Evolutionary conservation across 495 filamentous ascomycete species (phyloP).

Genomic region (Cercophora sp.): DNA sequence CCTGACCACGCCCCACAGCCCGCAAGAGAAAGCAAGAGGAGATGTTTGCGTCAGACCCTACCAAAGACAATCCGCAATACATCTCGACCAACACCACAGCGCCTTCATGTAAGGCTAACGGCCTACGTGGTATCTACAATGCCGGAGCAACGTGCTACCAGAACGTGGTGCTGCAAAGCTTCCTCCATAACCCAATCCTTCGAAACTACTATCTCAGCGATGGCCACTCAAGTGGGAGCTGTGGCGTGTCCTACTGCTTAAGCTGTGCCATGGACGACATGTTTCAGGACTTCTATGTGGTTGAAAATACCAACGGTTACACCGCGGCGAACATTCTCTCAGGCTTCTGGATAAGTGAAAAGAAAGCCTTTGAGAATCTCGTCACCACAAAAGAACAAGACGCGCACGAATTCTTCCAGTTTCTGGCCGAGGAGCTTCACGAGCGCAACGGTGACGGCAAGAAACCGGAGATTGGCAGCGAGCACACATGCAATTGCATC

Average conservation of each 20-base stretch:
- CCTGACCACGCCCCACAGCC: slow-evolving; percentile 16
- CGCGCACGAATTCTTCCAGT: slow-evolving; percentile 92
- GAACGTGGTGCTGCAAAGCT: slow-evolving; percentile 81
- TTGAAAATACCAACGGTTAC: slow-evolving; percentile 77
- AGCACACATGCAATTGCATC: slow-evolving; percentile 72
- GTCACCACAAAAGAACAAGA: slow-evolving; percentile 92
- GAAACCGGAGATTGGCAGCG: slow-evolving; percentile 51
- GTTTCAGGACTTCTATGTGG: slow-evolving; percentile 82
- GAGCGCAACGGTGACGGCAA: slow-evolving; percentile 58
- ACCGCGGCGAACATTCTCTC: slow-evolving; percentile 77
- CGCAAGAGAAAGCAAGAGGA: slow-evolving; percentile 62
- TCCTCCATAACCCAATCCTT: slow-evolving; percentile 84
- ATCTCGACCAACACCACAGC: slow-evolving; percentile 57
- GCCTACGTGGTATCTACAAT: slow-evolving; percentile 85
- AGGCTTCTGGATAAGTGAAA: slow-evolving; percentile 71
- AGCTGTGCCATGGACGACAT: slow-evolving; percentile 88
- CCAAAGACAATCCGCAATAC: slow-evolving; percentile 56
- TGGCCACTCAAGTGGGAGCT: slow-evolving; percentile 70
- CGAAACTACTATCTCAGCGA: slow-evolving; percentile 83
- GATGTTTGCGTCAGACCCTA: slow-evolving; percentile 44
- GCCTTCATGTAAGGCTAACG: slow-evolving; percentile 65
- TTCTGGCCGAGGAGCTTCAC: slow-evolving; percentile 82
- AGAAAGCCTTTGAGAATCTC: slow-evolving; percentile 59
- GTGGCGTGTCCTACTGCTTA: slow-evolving; percentile 64
- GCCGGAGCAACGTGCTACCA: slow-evolving; percentile 93